Evolutionary conservation across 768 basidiomycete species (phyloP).

Genomic region (Gyrodon lividus): DNA sequence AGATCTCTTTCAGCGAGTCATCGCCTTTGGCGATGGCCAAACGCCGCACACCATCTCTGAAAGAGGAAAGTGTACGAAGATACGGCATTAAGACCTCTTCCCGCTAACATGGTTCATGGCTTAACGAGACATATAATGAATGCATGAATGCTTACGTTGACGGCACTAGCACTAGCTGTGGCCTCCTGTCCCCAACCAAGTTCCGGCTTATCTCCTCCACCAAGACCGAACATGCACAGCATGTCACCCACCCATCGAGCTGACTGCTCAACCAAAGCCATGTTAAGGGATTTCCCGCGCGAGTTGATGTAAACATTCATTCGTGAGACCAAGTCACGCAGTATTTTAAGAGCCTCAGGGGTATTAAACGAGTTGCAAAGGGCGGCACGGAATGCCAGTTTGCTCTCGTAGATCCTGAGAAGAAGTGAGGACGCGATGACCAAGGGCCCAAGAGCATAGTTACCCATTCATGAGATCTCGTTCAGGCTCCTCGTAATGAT

Average conservation of each 20-base stretch:
- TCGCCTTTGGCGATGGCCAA: slow-evolving; percentile 74
- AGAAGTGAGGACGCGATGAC: slow-evolving; percentile 8
- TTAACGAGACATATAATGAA: background rate
- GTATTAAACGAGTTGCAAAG: slow-evolving; percentile 99
- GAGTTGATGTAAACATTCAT: slow-evolving; percentile 87
- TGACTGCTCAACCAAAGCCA: slow-evolving; percentile 60
- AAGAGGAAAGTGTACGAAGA: slow-evolving; percentile 77
- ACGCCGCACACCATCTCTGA: slow-evolving; percentile 86
- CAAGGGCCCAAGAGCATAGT: slow-evolving; percentile 12
- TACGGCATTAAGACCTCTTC: slow-evolving; percentile 90
- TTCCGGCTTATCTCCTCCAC: slow-evolving; percentile 61
- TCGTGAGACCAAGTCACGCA: slow-evolving; percentile 79
- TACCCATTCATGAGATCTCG: slow-evolving; percentile 66
- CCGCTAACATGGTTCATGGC: slow-evolving; percentile 47
- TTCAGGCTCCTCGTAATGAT: slow-evolving; percentile 68
- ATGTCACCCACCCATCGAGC: slow-evolving; percentile 71
- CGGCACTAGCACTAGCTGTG: slow-evolving; percentile 34
- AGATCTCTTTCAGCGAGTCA: slow-evolving; percentile 70
- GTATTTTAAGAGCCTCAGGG: slow-evolving; percentile 69
- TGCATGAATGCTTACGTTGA: slow-evolving; percentile 42
- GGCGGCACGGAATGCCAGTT: slow-evolving; percentile 75
- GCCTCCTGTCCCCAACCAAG: slow-evolving; percentile 86
- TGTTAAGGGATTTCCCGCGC: slow-evolving; percentile 56
- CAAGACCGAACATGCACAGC: slow-evolving; percentile 78
- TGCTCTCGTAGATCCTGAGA: slow-evolving; percentile 69